These are phyloP conservation scores for Yamadazyma nakazawae DNA, from an alignment of 805 yeast species.

Conservation along the genomic window DNA sequence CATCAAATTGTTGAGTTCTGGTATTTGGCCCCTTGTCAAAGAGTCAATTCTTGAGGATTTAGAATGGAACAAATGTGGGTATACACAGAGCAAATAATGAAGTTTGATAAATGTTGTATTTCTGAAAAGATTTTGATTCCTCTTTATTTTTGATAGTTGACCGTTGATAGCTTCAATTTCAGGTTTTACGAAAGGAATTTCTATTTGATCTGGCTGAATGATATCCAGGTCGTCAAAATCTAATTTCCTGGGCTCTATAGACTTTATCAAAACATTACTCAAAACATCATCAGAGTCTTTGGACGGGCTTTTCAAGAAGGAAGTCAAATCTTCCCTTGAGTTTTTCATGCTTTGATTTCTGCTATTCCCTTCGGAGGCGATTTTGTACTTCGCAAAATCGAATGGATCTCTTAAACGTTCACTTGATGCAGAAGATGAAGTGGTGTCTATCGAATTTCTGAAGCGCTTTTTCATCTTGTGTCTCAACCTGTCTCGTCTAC, in stretches of 20 bases:
- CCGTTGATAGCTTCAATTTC: background rate
- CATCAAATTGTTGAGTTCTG: slow-evolving; percentile 10
- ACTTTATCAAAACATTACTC: slow-evolving; percentile 1
- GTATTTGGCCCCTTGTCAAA: slow-evolving; percentile 6
- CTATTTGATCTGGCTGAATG: background rate
- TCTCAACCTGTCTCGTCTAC: slow-evolving; percentile 11
- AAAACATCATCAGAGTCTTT: slow-evolving; percentile 2
- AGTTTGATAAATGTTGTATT: slow-evolving; percentile 10
- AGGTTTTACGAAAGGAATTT: background rate
- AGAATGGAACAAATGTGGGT: slow-evolving; percentile 8
- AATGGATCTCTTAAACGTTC: slow-evolving; percentile 4
- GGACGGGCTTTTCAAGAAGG: background rate
- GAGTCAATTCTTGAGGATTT: background rate
- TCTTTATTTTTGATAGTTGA: background rate
- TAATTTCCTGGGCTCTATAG: slow-evolving; percentile 1
- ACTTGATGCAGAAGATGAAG: slow-evolving; percentile 6
- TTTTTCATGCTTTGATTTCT: background rate
- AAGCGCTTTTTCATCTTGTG: slow-evolving; percentile 6
- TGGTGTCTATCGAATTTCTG: slow-evolving; percentile 2
- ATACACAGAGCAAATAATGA: slow-evolving; percentile 7
- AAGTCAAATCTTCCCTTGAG: slow-evolving; percentile 1
- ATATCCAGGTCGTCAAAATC: slow-evolving; percentile 5
- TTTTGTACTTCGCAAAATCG: too few species aligned
- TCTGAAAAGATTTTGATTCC: slow-evolving; percentile 5
- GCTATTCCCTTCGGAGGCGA: background rate